phyloP scores from a whole-genome alignment of 257 asterid species.

The Nemophila menziesii region DNA sequence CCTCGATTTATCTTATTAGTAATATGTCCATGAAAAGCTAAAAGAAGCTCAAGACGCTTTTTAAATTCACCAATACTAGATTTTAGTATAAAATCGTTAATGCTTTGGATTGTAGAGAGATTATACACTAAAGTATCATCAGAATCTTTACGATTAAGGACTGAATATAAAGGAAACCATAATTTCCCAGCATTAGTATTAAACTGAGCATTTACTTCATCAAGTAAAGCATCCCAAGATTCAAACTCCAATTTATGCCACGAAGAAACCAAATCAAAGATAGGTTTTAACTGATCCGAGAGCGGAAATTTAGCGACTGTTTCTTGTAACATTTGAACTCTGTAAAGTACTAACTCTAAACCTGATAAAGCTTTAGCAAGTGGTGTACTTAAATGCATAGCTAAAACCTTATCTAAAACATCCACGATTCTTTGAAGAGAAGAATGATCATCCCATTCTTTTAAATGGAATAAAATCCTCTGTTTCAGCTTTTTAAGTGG shows the following conservation, averaged over 20 bases:
- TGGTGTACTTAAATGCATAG: slow-evolving; percentile 70
- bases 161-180: slow-evolving; percentile 82
- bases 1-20: slow-evolving; percentile 28
- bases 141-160: slow-evolving; percentile 38
- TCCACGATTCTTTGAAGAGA: slow-evolving; percentile 60
- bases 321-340: slow-evolving; percentile 43
- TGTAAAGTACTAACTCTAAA: slow-evolving; percentile 63
- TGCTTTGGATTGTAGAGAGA: slow-evolving; percentile 45
- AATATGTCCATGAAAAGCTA: slow-evolving; percentile 81
- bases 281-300: slow-evolving; percentile 49
- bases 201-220: slow-evolving; percentile 71
- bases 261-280: slow-evolving; percentile 49
- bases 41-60: slow-evolving; percentile 75
- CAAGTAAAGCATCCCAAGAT: slow-evolving; percentile 80
- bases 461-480: slow-evolving; percentile 32
- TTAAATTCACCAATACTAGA: slow-evolving; percentile 82
- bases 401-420: slow-evolving; percentile 63
- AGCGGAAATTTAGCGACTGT: slow-evolving; percentile 69
- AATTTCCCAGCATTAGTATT: slow-evolving; percentile 76
- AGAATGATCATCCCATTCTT: slow-evolving; percentile 63
- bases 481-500: slow-evolving; percentile 49
- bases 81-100: slow-evolving; percentile 64
- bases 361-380: slow-evolving; percentile 88
- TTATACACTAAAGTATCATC: slow-evolving; percentile 30
- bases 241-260: slow-evolving; percentile 90